Evolutionary conservation across 1,139 yeast species (phyloP).

Genomic region (Zygosaccharomyces pseudobailii): DNA sequence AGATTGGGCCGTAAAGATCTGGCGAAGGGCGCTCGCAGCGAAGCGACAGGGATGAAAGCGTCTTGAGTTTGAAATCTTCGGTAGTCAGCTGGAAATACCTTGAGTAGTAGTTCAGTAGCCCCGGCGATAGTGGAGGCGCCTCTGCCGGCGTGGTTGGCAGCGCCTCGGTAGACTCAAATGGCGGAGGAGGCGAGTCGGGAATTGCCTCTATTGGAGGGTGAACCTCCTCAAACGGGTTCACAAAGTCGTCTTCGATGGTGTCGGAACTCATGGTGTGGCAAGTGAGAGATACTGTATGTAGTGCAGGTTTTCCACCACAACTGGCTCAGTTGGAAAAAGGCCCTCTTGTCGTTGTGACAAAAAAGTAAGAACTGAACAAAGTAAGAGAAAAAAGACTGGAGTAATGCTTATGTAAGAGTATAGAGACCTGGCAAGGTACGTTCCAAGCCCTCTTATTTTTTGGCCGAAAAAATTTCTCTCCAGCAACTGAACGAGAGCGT

Average conservation of each 20-base stretch:
- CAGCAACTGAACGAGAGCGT: no score
- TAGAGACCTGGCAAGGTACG: no score
- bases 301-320: no score
- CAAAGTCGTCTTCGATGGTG: conserved; percentile 18
- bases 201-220: not conserved
- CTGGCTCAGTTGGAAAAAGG: no score
- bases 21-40: conserved; percentile 4
- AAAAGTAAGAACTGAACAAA: not conserved
- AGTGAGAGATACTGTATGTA: not conserved
- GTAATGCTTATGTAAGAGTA: no score
- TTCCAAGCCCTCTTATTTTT: no score
- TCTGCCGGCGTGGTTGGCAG: not conserved
- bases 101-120: conserved; percentile 27
- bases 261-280: conserved; percentile 6
- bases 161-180: not conserved
- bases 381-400: no score
- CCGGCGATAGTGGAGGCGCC: conserved; percentile 9
- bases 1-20: conserved; percentile 31
- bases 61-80: conserved; percentile 16
- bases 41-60: not conserved
- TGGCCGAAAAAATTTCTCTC: no score
- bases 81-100: conserved; percentile 25
- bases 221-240: conserved; percentile 11
- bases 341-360: not conserved
- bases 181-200: not conserved